Conservation (phyloP, 345 rosid species). For the Mangifera indica region DNA sequence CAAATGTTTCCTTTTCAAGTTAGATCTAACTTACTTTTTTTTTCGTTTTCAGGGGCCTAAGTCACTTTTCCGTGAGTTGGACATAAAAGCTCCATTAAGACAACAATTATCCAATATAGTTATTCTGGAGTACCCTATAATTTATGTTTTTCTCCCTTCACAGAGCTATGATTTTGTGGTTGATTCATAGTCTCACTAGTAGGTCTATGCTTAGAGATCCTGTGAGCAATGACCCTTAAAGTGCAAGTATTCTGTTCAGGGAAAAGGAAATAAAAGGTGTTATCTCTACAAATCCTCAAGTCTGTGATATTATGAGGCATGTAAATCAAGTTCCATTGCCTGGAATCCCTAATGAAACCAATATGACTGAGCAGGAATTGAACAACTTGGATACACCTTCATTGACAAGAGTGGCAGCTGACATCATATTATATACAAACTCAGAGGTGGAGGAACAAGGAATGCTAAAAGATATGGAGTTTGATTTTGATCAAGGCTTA, state of each 20-base stretch:
- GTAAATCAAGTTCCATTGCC: conserved; percentile 25
- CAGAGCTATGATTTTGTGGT: conserved; percentile 61
- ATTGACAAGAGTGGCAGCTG: conserved; percentile 16
- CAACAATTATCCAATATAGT: too few species aligned
- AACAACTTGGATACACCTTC: conserved; percentile 19
- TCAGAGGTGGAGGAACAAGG: conserved; percentile 11
- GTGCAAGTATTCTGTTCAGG: conserved; percentile 41
- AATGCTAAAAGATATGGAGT: conserved; percentile 37
- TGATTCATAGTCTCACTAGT: conserved; percentile 10
- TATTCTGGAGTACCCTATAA: too few species aligned
- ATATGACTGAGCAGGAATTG: conserved; percentile 19
- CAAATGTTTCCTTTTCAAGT: not conserved
- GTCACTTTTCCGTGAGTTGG: too few species aligned
- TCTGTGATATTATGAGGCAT: conserved; percentile 42
- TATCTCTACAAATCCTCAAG: conserved; percentile 40
- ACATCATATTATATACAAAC: conserved; percentile 8
- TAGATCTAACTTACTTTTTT: not conserved
- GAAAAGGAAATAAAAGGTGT: conserved; percentile 68
- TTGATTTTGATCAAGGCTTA: conserved; percentile 68
- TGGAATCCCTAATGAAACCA: conserved; percentile 18
- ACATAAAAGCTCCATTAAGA: too few species aligned
- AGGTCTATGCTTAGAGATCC: conserved; percentile 30
- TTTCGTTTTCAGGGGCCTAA: too few species aligned
- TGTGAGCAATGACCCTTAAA: conserved; percentile 26
- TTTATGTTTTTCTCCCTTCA: conserved; percentile 79